phyloP scores from a whole-genome alignment of 1,284 basidiomycete species.

The Ustilago vetiveriae region DNA sequence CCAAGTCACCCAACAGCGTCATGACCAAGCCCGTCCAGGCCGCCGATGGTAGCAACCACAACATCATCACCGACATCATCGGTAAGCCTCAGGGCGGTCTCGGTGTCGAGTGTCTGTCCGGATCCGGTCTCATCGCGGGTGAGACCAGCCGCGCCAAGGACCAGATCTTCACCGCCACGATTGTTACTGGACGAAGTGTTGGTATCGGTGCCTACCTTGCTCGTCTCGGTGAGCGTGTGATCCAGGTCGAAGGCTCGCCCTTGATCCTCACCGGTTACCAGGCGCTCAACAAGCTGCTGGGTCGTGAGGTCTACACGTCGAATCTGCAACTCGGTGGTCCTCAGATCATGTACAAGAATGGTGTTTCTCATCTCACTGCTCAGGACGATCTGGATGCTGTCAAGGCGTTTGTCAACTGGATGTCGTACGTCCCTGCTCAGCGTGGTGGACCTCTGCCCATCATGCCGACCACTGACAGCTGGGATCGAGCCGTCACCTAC shows the following conservation, averaged over 20 bases:
- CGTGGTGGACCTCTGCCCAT: slow-evolving; percentile 49
- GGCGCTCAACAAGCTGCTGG: slow-evolving; percentile 98
- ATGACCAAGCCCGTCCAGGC: slow-evolving; percentile 81
- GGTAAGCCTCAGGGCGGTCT: slow-evolving; percentile 89
- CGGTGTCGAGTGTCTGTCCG: slow-evolving; percentile 95
- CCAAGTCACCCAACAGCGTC: slow-evolving; percentile 74
- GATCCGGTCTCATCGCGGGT: slow-evolving; percentile 97
- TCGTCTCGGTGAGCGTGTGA: slow-evolving; percentile 94
- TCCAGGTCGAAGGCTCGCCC: slow-evolving; percentile 98
- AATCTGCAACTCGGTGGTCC: slow-evolving; percentile 99
- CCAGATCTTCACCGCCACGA: slow-evolving; percentile 98
- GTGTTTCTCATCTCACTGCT: slow-evolving; percentile 95
- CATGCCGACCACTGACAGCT: slow-evolving; percentile 69
- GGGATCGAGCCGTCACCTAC: slow-evolving; percentile 94
- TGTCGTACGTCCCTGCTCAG: slow-evolving; percentile 80
- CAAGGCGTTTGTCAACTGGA: slow-evolving; percentile 77
- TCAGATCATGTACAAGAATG: slow-evolving; percentile 72
- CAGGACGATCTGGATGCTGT: slow-evolving; percentile 79
- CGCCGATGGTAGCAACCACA: slow-evolving; percentile 83
- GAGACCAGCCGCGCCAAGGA: slow-evolving; percentile 98
- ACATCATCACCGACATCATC: slow-evolving; percentile 96
- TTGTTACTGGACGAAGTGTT: slow-evolving; percentile 97
- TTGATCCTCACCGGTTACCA: slow-evolving; percentile 98
- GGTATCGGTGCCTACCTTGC: slow-evolving; percentile 99
- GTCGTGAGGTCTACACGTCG: slow-evolving; percentile 98